Evolutionary conservation across 805 yeast genomes (phyloP), one percentile per base, ranked within the genome.

Genomic region (Nakazawaea anatomiae): DNA sequence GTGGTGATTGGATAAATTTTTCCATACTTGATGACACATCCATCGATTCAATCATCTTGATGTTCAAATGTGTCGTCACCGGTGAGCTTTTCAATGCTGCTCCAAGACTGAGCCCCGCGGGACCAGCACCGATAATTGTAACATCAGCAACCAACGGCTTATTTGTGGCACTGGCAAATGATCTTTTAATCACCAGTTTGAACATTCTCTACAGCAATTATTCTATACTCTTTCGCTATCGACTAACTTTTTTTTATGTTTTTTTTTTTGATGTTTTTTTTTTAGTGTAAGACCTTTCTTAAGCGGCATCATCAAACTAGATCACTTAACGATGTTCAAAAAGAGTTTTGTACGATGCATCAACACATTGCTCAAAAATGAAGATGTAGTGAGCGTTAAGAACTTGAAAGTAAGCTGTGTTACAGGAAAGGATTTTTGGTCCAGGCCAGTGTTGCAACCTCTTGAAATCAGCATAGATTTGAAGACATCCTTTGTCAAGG

Each of bases 121-220:
- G 97, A 0, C 99, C 99, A 6, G 96, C 98, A 38, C 99, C 99
- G 38, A 94, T 87, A 49, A 94, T 87, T 6, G 89, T 83, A 25
- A 94, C 79, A 66, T 92, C 97, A 31, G 76, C 70, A 38, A 18
- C 28, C 31, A 61, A 39, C 1, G 36, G 40, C 4, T 25, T 35
- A 34, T 68, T 66, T 1, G 55, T 11, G 29, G 25, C 34, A 5
- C 57, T 57, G 1, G 66, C 62, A 7, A 62, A 47, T 4, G 57
- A 40, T 43, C 65, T 56, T 42, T 18, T 45, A 38, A 38, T 36
- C n/a, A 36, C 27, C 29, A 11, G 40, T 38, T 18, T 36, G 14
- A 36, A 38, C 42, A 38, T 45, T 34, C 29, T 43, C 12, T 18
- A 18, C 28, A 40, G 28, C 6, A 40, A 18, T 18, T 18, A 18